phyloP scores from a whole-genome alignment of 305 asterid genomes.

The Fraxinus velutina region DNA sequence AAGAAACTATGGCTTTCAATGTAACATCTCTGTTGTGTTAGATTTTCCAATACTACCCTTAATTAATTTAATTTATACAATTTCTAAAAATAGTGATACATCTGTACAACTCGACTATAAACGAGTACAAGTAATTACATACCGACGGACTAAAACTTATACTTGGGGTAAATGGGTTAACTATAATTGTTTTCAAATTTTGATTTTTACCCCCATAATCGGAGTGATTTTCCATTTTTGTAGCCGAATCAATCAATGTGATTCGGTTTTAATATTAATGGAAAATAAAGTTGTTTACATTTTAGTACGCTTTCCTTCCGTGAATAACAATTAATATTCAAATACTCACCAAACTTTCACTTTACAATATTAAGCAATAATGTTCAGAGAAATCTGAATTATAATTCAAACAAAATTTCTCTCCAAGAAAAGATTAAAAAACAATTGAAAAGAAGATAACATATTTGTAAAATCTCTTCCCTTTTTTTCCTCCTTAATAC shows the following conservation, averaged over 20 bases:
- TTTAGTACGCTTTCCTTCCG: neutral
- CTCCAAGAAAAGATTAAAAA: neutral
- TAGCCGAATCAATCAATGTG: neutral
- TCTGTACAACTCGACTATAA: no score
- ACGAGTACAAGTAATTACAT: no score
- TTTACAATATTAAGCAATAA: neutral
- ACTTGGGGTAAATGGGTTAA: no score
- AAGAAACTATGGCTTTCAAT: no score
- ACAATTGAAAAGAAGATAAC: neutral
- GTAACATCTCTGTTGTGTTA: no score
- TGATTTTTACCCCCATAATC: neutral
- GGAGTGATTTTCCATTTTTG: neutral
- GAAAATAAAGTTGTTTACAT: neutral
- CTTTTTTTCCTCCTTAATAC: neutral
- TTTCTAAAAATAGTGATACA: no score
- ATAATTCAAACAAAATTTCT: neutral
- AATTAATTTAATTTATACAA: no score
- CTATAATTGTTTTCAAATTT: neutral
- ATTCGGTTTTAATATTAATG: neutral
- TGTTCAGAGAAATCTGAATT: neutral
- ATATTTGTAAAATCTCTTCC: neutral
- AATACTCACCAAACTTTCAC: neutral
- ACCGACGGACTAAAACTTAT: no score
- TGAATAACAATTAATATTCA: neutral
- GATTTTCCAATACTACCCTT: no score